phyloP scores from a whole-genome alignment of 371 early-diverging fungal species.

The Apophysomyces ossiformis region DNA sequence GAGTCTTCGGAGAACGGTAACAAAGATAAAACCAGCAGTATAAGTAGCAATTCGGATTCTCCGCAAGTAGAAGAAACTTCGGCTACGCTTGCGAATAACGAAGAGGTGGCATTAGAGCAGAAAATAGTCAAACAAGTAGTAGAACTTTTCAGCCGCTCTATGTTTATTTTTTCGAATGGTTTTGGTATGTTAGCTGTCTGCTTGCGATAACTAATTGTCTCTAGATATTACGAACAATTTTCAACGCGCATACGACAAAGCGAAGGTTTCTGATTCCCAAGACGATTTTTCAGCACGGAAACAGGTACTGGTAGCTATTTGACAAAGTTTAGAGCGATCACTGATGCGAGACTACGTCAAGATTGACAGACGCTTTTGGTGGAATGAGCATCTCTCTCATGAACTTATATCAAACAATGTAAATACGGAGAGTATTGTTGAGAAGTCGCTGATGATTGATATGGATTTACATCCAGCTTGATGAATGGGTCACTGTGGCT shows the following conservation, averaged over 20 bases:
- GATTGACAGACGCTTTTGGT: conserved; percentile 65
- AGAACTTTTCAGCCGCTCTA: conserved; percentile 63
- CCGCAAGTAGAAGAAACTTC: conserved; percentile 17
- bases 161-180: conserved; percentile 67
- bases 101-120: conserved; percentile 54
- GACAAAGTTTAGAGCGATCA: not conserved
- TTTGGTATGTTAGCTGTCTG: conserved; percentile 45
- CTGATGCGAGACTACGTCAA: not conserved
- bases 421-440: conserved; percentile 2
- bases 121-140: conserved; percentile 66
- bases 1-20: not conserved
- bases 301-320: conserved; percentile 28
- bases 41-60: conserved; percentile 19
- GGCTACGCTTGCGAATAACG: conserved; percentile 30
- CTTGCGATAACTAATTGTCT: not conserved
- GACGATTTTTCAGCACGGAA: conserved; percentile 32
- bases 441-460: conserved; percentile 26
- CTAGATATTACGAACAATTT: conserved; percentile 52
- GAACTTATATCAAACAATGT: conserved; percentile 34
- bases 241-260: conserved; percentile 34
- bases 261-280: conserved; percentile 20
- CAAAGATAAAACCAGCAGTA: conserved; percentile 14
- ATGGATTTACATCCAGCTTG: conserved; percentile 39
- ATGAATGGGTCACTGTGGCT: conserved; percentile 67
- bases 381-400: conserved; percentile 67